Conservation (phyloP, 1,139 yeast genomes). For the Scheffersomyces cryptocercus region DNA sequence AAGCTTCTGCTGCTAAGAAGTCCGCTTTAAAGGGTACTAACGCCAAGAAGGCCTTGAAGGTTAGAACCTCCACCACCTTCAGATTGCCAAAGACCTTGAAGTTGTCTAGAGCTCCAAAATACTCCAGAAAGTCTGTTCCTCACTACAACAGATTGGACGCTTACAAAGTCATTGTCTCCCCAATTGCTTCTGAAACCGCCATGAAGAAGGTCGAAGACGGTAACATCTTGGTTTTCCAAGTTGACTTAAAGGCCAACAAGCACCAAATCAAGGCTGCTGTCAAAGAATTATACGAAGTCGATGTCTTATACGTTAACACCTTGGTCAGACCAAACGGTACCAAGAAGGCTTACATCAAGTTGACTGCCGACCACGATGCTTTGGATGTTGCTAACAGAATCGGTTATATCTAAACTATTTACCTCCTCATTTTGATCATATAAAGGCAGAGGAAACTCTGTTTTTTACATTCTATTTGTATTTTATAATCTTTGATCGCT, state of each 20-base stretch:
- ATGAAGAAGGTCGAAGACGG: constrained; percentile 99
- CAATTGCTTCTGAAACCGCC: constrained; percentile 98
- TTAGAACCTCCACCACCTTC: constrained; percentile 94
- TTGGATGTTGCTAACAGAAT: constrained; percentile 99
- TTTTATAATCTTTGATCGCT: constrained; percentile 12
- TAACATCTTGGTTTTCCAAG: constrained; percentile 98
- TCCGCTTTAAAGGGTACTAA: constrained; percentile 98
- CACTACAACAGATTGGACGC: constrained; percentile 97
- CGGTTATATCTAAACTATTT: constrained; percentile 79
- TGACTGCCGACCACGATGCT: constrained; percentile 99
- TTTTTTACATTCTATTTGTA: constrained; percentile 14
- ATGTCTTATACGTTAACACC: constrained; percentile 91
- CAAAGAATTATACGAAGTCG: constrained; percentile 97
- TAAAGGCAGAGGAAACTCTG: background rate
- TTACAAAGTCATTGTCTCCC: constrained; percentile 91
- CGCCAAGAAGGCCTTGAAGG: constrained; percentile 87
- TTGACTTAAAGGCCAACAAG: constrained; percentile 96
- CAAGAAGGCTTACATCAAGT: constrained; percentile 99
- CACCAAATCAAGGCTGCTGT: constrained; percentile 97
- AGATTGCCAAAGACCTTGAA: constrained; percentile 97
- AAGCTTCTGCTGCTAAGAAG: constrained; percentile 96
- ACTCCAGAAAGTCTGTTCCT: constrained; percentile 94
- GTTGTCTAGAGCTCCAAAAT: constrained; percentile 92
- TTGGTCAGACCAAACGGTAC: constrained; percentile 98
- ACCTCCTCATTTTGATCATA: constrained; percentile 1